Evolutionary conservation across 495 filamentous ascomycete genomes (phyloP).

Genomic region (Pyronema domesticum): DNA sequence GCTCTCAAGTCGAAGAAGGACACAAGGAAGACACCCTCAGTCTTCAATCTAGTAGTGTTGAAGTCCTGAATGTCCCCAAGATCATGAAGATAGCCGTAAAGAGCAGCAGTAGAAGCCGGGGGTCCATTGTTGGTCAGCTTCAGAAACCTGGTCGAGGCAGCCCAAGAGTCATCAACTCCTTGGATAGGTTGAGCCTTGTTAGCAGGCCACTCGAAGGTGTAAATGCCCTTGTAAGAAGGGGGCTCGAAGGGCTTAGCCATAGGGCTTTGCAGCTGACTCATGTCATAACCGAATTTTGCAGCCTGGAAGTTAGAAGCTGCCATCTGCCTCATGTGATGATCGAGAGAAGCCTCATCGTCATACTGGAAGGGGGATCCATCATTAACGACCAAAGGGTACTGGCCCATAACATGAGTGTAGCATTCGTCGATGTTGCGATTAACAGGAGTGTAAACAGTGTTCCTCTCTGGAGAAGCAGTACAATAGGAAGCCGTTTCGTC

Average conservation of each 20-base stretch:
- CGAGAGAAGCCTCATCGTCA: neutral
- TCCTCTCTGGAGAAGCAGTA: slow-evolving; percentile 18
- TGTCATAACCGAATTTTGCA: neutral
- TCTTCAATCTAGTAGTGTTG: slow-evolving; percentile 15
- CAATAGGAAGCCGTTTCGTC: slow-evolving; percentile 6
- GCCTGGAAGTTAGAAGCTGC: neutral
- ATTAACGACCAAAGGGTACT: slow-evolving; percentile 5
- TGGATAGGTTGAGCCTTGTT: neutral
- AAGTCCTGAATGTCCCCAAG: slow-evolving; percentile 2
- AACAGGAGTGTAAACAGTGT: slow-evolving; percentile 15
- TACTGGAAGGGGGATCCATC: neutral
- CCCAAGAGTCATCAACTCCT: neutral
- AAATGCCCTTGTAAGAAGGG: neutral
- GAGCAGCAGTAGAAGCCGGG: slow-evolving; percentile 1
- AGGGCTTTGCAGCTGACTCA: neutral
- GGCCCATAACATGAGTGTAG: slow-evolving; percentile 16
- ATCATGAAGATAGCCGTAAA: slow-evolving; percentile 4
- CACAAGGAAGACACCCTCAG: slow-evolving; percentile 17
- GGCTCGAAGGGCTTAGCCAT: neutral
- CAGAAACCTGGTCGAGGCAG: slow-evolving; percentile 8
- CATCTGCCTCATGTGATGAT: neutral
- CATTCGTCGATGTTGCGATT: slow-evolving; percentile 10
- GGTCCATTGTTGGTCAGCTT: slow-evolving; percentile 12
- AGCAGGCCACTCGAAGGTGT: neutral
- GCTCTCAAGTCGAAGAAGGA: slow-evolving; percentile 19